A percentile compares a stretch with the other conserved stretches of the same genome.
phyloP scores from a whole-genome alignment of 306 rosid species.

The Vigna radiata region DNA sequence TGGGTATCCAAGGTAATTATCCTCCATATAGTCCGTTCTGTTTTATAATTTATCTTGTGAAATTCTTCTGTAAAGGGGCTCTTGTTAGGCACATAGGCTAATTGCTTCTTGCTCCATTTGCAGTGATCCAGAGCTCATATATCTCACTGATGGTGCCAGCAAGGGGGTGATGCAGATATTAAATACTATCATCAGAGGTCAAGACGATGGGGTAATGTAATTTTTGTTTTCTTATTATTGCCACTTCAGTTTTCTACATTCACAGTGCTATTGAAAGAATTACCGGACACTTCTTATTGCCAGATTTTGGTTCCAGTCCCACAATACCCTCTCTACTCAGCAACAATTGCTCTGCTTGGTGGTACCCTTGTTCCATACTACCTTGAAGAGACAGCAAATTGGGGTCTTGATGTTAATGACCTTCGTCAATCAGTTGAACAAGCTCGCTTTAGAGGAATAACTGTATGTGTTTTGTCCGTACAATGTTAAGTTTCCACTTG shows the following conservation, averaged over 20 bases:
- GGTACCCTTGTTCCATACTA: slow-evolving; percentile 96
- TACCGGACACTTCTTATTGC: slow-evolving; percentile 38
- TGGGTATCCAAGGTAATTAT: slow-evolving; percentile 90
- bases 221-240: background rate
- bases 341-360: slow-evolving; percentile 83
- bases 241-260: slow-evolving; percentile 19
- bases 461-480: slow-evolving; percentile 57
- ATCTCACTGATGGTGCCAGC: slow-evolving; percentile 98
- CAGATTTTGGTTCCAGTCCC: slow-evolving; percentile 99
- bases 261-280: slow-evolving; percentile 35
- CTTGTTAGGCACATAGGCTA: slow-evolving; percentile 40
- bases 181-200: slow-evolving; percentile 81
- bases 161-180: slow-evolving; percentile 98
- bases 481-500: slow-evolving; percentile 26
- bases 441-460: slow-evolving; percentile 87
- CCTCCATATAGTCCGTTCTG: background rate
- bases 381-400: slow-evolving; percentile 97
- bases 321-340: slow-evolving; percentile 98
- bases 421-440: slow-evolving; percentile 72
- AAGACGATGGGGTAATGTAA: slow-evolving; percentile 88
- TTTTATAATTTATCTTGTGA: slow-evolving; percentile 1
- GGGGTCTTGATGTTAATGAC: slow-evolving; percentile 90
- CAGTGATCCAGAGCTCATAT: slow-evolving; percentile 96
- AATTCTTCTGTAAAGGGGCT: slow-evolving; percentile 17
- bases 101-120: slow-evolving; percentile 46